Evolutionary conservation across 2,329 filamentous ascomycete species (phyloP), one percentile per base, ranked within the genome.

Genomic region (Fusarium sp.): DNA sequence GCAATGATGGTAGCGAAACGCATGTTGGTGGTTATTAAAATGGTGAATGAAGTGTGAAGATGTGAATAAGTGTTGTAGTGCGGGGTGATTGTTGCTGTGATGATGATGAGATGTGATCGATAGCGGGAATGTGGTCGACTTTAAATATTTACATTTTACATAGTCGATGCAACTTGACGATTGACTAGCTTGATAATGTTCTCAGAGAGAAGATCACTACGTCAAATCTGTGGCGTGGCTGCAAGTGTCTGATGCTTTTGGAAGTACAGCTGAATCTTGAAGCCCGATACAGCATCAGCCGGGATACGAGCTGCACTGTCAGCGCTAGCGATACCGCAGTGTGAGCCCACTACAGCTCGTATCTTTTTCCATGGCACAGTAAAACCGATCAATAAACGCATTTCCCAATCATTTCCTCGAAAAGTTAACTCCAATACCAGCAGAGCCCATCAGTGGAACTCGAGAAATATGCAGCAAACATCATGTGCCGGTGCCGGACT

Each of bases 1-100:
- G 65, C 52, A 35, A 68, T 17, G 13, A 44, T 27, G 32, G 27
- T 53, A 23, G 50, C 30, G 41, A 68, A 64, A 27, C 52, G 64
- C 64, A 69, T 68, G 2, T 46, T 67, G 27, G 10, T 20, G 15
- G n/a, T 37, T 9, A 15, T 30, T 30, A 30, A 30, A 30, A 20
- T 32, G 23, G 17, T 13, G 18, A 38, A 10, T 8, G 8, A 23
- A 23, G 20, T 17, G 12, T 4, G 14, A n/a, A 26, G 7, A 3
- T 11, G 18, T 14, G 26, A 13, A n/a, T 7, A 15, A n/a, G 13
- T 62, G n/a, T 3, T 37, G 5, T 26, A 15, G n/a, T 49, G 13
- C 33, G 30, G n/a, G 12, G 13, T 5, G 37, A n/a, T 11, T 50
- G 41, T 20, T 61, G 42, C 30, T 30, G 33, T 8, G 15, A 14